These are phyloP conservation scores for Amborella trichopoda DNA, from an alignment of 164 flowering plant species.

Conservation along the genomic window DNA sequence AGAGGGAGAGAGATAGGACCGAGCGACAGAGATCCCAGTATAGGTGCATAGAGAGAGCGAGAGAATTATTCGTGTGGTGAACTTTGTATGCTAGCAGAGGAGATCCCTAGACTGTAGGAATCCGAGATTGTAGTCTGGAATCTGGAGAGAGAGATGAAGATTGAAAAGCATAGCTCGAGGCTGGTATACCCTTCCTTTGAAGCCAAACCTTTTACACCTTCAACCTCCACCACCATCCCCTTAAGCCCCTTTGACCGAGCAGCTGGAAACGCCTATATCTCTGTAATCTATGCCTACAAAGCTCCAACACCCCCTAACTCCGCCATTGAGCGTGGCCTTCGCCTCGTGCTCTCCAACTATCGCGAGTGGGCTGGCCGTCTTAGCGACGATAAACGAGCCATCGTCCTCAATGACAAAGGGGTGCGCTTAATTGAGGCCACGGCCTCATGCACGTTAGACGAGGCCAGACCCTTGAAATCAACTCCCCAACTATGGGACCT, in stretches of 20 bases:
- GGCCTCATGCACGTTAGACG: conserved; percentile 5
- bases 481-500: conserved; percentile 6
- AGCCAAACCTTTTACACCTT: conserved; percentile 5
- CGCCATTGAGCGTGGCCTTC: conserved; percentile 6
- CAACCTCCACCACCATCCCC: conserved; percentile 5
- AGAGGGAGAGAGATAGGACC: not conserved
- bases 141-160: too few species aligned
- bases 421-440: conserved; percentile 7
- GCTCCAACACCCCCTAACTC: conserved; percentile 8
- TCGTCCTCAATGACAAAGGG: conserved; percentile 12
- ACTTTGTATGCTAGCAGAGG: too few species aligned
- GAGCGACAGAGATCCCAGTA: too few species aligned
- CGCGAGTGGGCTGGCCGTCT: conserved; percentile 12
- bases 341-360: conserved; percentile 4
- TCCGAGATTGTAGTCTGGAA: too few species aligned
- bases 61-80: too few species aligned
- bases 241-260: conserved; percentile 21
- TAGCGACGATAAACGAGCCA: not conserved
- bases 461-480: conserved; percentile 3
- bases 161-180: conserved; percentile 11
- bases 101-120: too few species aligned
- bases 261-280: conserved; percentile 14
- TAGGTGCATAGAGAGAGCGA: too few species aligned
- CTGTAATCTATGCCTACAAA: conserved; percentile 12
- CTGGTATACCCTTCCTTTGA: conserved; percentile 17